Evolutionary conservation across 2,329 filamentous ascomycete genomes (phyloP).

Genomic region (Chrysoporthe cubensis): DNA sequence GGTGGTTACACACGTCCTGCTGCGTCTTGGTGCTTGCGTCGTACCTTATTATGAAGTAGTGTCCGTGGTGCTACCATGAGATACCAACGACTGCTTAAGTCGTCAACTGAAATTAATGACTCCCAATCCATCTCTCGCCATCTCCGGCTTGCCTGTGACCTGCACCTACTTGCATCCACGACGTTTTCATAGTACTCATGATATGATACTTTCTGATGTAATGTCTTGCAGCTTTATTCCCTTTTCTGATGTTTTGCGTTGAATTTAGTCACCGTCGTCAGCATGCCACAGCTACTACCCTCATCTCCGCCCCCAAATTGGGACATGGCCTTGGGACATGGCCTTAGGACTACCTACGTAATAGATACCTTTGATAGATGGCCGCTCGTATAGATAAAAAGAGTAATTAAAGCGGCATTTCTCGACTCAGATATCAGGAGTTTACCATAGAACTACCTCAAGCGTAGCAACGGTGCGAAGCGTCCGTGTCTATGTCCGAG

Average conservation of each 20-base stretch:
- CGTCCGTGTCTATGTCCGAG: no score
- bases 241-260: constrained; percentile 38
- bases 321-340: background rate
- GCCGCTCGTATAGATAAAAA: background rate
- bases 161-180: constrained; percentile 44
- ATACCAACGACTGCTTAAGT: no score
- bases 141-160: constrained; percentile 43
- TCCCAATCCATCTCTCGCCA: constrained; percentile 44
- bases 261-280: constrained; percentile 45
- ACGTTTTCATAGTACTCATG: constrained; percentile 47
- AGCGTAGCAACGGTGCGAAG: no score
- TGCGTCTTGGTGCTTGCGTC: constrained; percentile 77
- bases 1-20: constrained; percentile 64
- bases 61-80: constrained; percentile 62
- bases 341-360: no score
- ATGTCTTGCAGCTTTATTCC: constrained; percentile 38
- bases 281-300: constrained; percentile 39
- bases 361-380: background rate
- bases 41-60: constrained; percentile 99
- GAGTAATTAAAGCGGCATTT: no score
- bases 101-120: constrained; percentile 47
- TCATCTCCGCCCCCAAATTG: constrained; percentile 42
- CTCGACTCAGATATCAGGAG: no score
- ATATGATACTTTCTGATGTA: constrained; percentile 44
- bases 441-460: no score